phyloP scores from a whole-genome alignment of 2,329 filamentous ascomycete genomes.

The Graphiopsis chlorocephala region DNA sequence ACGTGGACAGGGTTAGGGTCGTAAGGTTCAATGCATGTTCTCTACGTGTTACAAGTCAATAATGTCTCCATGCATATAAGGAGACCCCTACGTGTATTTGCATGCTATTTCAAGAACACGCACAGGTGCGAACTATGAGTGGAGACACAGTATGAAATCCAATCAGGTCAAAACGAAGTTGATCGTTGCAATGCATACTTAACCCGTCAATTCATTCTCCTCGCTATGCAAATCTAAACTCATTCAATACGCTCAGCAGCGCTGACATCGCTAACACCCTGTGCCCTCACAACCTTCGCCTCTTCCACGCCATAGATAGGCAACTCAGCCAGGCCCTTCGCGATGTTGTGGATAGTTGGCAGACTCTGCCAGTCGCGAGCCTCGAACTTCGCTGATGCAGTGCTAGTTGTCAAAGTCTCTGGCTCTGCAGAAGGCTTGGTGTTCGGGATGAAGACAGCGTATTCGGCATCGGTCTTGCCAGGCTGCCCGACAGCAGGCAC shows the following conservation, averaged over 20 bases:
- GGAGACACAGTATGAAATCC: not conserved
- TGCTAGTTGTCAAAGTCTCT: constrained; percentile 37
- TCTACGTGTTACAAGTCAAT: no score
- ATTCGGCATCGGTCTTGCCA: constrained; percentile 54
- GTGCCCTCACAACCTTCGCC: constrained; percentile 56
- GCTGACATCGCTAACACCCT: constrained; percentile 51
- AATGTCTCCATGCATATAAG: not conserved
- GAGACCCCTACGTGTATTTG: no score
- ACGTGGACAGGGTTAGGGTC: not conserved
- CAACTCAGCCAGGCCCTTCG: constrained; percentile 52
- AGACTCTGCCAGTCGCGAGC: constrained; percentile 52
- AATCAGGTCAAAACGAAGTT: not conserved
- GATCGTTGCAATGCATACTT: not conserved
- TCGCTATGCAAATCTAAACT: not conserved
- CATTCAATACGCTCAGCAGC: constrained; percentile 22
- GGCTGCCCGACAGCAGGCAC: constrained; percentile 54
- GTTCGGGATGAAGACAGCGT: constrained; percentile 47
- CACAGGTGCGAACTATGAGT: no score
- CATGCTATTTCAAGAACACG: no score
- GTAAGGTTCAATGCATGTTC: not conserved
- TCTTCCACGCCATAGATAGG: constrained; percentile 57
- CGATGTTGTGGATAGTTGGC: constrained; percentile 61
- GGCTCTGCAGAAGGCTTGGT: constrained; percentile 29
- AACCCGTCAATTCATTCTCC: not conserved
- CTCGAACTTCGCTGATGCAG: constrained; percentile 49